A percentile compares a stretch with the other conserved stretches of the same genome.
These are phyloP conservation scores for Rhodotorula sp. DNA, from an alignment of 1,284 basidiomycete genomes.

Conservation along the genomic window DNA sequence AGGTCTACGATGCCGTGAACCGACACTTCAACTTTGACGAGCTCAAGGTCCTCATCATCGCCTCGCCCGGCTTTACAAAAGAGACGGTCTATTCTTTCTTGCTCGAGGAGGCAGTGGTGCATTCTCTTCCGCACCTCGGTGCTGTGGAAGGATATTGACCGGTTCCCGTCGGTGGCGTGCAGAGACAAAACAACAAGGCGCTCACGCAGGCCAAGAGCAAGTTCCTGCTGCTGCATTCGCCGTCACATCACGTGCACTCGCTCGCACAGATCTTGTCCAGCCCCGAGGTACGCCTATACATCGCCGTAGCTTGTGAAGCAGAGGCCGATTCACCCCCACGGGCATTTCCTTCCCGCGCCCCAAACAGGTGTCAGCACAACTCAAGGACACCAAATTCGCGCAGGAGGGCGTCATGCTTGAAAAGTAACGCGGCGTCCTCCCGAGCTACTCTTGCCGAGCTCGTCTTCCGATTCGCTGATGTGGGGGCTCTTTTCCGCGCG, in stretches of 20 bases:
- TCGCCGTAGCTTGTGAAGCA: too few relatives aligned
- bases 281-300: slow-evolving; percentile 65
- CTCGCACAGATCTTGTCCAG: slow-evolving; percentile 91
- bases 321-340: background rate
- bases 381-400: slow-evolving; percentile 98
- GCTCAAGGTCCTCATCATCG: slow-evolving; percentile 88
- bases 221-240: slow-evolving; percentile 86
- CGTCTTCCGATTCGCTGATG: background rate
- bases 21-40: slow-evolving; percentile 81
- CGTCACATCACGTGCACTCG: slow-evolving; percentile 92
- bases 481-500: too few relatives aligned
- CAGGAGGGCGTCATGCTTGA: slow-evolving; percentile 87
- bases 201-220: slow-evolving; percentile 75
- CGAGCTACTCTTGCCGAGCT: background rate
- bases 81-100: slow-evolving; percentile 86
- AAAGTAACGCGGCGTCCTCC: slow-evolving; percentile 57
- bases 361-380: slow-evolving; percentile 62
- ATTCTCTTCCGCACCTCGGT: slow-evolving; percentile 12
- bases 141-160: background rate
- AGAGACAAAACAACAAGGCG: slow-evolving; percentile 74
- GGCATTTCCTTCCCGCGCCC: background rate
- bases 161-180: background rate
- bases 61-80: slow-evolving; percentile 92
- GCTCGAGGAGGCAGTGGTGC: slow-evolving; percentile 68
- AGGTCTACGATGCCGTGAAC: slow-evolving; percentile 78